These are phyloP conservation scores for Phytophthora europaea DNA, from an alignment of 352 stramenopile genomes.

Conservation along the genomic window DNA sequence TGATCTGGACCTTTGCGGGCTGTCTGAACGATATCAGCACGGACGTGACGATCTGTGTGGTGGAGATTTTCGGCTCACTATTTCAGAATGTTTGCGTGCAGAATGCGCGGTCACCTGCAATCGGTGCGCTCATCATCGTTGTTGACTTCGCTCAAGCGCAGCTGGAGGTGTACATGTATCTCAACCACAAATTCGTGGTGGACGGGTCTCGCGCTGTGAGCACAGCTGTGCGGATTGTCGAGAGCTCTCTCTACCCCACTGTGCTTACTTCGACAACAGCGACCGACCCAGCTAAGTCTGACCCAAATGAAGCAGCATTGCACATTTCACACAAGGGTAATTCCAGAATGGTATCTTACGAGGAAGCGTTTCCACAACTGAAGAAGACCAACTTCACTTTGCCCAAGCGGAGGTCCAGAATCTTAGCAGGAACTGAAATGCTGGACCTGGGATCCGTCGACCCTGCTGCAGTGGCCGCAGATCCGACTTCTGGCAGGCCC, in stretches of 20 bases:
- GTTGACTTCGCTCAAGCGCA: conserved; percentile 27
- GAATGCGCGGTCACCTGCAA: conserved; percentile 19
- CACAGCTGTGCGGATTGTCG: conserved; percentile 35
- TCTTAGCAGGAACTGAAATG: background rate
- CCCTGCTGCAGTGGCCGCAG: background rate
- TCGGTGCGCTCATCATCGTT: conserved; percentile 20
- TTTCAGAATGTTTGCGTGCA: conserved; percentile 45
- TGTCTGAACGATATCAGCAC: conserved; percentile 39
- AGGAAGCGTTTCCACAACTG: background rate
- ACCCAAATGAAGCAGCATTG: background rate
- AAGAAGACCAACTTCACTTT: background rate
- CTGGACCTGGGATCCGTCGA: background rate
- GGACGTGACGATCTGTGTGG: conserved; percentile 35
- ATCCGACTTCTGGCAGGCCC: background rate
- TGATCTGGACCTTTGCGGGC: conserved; percentile 21
- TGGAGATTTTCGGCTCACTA: conserved; percentile 39
- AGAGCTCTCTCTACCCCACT: conserved; percentile 5
- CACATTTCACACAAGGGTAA: background rate
- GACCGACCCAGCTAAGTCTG: background rate
- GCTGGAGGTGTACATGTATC: conserved; percentile 26
- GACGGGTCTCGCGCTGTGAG: conserved; percentile 17
- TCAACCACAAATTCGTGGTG: conserved; percentile 34
- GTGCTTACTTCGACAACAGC: background rate
- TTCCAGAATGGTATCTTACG: background rate
- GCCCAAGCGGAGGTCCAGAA: background rate